phyloP scores from a whole-genome alignment of 2,329 filamentous ascomycete genomes.

The Claviceps fusiformis region DNA sequence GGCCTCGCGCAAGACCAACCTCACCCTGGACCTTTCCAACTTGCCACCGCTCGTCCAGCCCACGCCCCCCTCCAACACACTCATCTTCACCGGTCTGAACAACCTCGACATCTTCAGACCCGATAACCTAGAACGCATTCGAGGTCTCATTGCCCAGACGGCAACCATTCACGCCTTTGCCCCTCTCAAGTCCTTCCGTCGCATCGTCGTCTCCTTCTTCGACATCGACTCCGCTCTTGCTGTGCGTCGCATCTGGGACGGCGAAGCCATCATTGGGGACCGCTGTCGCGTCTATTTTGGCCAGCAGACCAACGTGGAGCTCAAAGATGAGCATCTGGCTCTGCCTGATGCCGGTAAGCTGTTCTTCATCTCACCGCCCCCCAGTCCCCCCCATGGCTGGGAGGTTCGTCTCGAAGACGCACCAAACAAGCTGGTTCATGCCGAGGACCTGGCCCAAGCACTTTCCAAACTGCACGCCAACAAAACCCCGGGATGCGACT shows the following conservation, averaged over 20 bases:
- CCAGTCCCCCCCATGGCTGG: slow-evolving; percentile 56
- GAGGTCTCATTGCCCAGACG: slow-evolving; percentile 54
- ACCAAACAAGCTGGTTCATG: slow-evolving; percentile 56
- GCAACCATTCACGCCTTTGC: slow-evolving; percentile 65
- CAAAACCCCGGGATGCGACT: slow-evolving; percentile 11
- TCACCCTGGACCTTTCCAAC: slow-evolving; percentile 61
- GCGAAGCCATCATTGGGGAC: slow-evolving; percentile 58
- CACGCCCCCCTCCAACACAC: slow-evolving; percentile 68
- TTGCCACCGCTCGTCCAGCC: slow-evolving; percentile 57
- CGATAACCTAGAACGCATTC: slow-evolving; percentile 60
- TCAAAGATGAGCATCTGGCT: slow-evolving; percentile 44
- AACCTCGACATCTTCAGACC: slow-evolving; percentile 61
- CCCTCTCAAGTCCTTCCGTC: slow-evolving; percentile 68
- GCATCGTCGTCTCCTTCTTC: slow-evolving; percentile 69
- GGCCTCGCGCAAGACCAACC: slow-evolving; percentile 31
- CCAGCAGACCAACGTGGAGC: slow-evolving; percentile 42
- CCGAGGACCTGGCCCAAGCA: slow-evolving; percentile 54
- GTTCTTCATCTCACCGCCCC: slow-evolving; percentile 60
- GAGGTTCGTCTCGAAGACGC: slow-evolving; percentile 54
- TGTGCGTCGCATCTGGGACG: slow-evolving; percentile 61
- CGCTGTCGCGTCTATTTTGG: slow-evolving; percentile 57
- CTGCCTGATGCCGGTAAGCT: slow-evolving; percentile 57
- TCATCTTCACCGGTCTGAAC: slow-evolving; percentile 70
- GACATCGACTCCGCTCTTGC: slow-evolving; percentile 54
- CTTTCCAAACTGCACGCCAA: slow-evolving; percentile 46